Evolutionary conservation across 108 stramenopile genomes (phyloP).

Genomic region (Cyclotella distinguenda): DNA sequence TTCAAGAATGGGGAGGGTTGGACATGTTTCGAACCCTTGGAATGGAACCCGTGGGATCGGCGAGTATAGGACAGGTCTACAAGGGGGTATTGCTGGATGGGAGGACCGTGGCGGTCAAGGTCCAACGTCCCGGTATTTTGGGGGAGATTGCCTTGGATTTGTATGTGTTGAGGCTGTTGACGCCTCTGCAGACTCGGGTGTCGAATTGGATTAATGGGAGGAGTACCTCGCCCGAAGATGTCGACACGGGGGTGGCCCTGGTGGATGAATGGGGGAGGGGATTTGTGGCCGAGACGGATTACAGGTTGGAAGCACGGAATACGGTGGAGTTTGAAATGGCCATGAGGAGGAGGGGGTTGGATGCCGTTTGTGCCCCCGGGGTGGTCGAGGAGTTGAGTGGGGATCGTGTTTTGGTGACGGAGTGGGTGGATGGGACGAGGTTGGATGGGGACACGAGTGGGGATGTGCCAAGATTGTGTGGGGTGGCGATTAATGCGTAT

Average conservation of each 20-base stretch:
- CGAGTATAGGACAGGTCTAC: slow-evolving; percentile 80
- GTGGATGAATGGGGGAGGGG: slow-evolving; percentile 92
- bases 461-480: slow-evolving; percentile 80
- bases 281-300: slow-evolving; percentile 91
- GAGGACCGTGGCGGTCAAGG: slow-evolving; percentile 89
- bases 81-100: slow-evolving; percentile 47
- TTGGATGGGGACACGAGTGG: slow-evolving; percentile 63
- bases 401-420: slow-evolving; percentile 84
- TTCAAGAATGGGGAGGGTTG: slow-evolving; percentile 54
- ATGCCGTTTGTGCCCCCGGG: slow-evolving; percentile 80
- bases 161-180: slow-evolving; percentile 76
- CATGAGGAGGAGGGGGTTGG: slow-evolving; percentile 68
- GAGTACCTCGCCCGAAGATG: slow-evolving; percentile 52
- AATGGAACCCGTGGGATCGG: slow-evolving; percentile 61
- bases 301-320: slow-evolving; percentile 79
- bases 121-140: slow-evolving; percentile 91
- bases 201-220: slow-evolving; percentile 61
- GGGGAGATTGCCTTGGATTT: slow-evolving; percentile 90
- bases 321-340: slow-evolving; percentile 64
- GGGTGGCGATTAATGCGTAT: slow-evolving; percentile 85
- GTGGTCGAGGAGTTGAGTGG: slow-evolving; percentile 63
- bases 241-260: slow-evolving; percentile 60
- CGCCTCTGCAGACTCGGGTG: slow-evolving; percentile 70
- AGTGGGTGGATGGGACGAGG: slow-evolving; percentile 90
- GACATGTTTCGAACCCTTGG: slow-evolving; percentile 47